These are phyloP conservation scores for Symbiodinium natans DNA, from an alignment of 73 alveolate species.

Conservation along the genomic window DNA sequence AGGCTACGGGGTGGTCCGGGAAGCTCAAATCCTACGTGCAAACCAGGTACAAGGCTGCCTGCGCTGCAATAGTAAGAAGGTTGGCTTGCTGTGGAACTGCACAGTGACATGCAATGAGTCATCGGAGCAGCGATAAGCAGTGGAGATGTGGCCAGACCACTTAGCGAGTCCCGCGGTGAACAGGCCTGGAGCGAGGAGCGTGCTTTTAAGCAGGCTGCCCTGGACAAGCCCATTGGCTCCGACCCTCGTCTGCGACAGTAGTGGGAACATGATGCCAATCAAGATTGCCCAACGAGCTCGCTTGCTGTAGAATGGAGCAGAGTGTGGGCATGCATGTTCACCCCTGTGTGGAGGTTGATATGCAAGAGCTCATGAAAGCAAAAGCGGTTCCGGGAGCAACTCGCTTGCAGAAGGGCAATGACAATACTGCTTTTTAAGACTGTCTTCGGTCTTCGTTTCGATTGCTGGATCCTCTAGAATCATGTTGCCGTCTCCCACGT, in stretches of 20 bases:
- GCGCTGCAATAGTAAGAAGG: background rate
- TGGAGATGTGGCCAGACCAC: too few species aligned
- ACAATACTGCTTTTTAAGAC: background rate
- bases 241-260: background rate
- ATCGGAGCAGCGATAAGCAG: background rate
- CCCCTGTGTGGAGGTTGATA: slow-evolving; percentile 25
- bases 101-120: background rate
- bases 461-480: too few species aligned
- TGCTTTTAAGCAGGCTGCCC: slow-evolving; percentile 76
- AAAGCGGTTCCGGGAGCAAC: slow-evolving; percentile 78
- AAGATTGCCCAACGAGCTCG: too few species aligned
- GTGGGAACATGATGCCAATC: too few species aligned
- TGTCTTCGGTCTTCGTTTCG: background rate
- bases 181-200: slow-evolving; percentile 88
- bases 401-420: background rate
- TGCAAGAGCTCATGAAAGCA: slow-evolving; percentile 64
- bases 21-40: slow-evolving; percentile 69
- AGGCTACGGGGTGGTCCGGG: slow-evolving; percentile 17
- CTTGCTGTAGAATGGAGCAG: too few species aligned
- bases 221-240: slow-evolving; percentile 87
- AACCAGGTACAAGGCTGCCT: slow-evolving; percentile 79
- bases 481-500: too few species aligned
- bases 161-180: background rate
- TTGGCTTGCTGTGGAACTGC: background rate
- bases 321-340: background rate